Base-by-base conservation (phyloP, 2,329 filamentous ascomycete species). In the Talaromyces piceae region DNA sequence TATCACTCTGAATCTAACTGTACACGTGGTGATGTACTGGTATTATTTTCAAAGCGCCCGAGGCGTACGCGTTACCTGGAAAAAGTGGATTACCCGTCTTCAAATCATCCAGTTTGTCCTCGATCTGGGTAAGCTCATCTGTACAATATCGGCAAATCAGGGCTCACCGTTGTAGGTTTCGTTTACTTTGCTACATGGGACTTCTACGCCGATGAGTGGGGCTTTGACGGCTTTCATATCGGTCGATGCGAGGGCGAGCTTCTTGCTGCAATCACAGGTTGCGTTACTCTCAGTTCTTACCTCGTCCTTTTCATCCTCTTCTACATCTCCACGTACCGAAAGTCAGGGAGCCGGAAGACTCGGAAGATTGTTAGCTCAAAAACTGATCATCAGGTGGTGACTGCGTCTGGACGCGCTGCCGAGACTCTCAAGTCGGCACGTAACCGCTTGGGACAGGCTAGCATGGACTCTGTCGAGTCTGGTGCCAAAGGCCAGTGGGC, bases 11-110 rank as follows among this genome's bases (percentile, higher is more conserved):
- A 95, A 95, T 78, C 74, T 95, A 63, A 83, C 81, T 57, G 89
- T 95, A 47, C 89, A 95, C 74, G 89, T 95, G 53, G 86, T 95
- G 70, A 95, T 95, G 89, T 95, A 95, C 84, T 95, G 88, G 88
- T 95, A 95, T 82, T 95, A 95, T 81, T 95, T 95, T 83, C 89
- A 95, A 78, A 89, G 87, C 66, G 88, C 90, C 47, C 88, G 90
- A 61, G 90, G 90, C 61, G 81, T 95, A 71, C 84, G 83, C 65
- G 89, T 95, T 73, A 94, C 88, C 88, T 95, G 90, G 90, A 95
- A 95, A 83, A 87, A 95, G 75, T 95, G 90, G 86, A 91, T 95
- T 67, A 95, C 90, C 61, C 86, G 88, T 65, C 84, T 95, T 64
- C 90, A 95, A 74, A 95, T 95, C 71, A 82, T 85, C 63, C 90